A percentile compares a stretch with the other conserved stretches of the same genome.
Conservation (phyloP, 345 rosid genomes). For the Orychophragmus violaceus region DNA sequence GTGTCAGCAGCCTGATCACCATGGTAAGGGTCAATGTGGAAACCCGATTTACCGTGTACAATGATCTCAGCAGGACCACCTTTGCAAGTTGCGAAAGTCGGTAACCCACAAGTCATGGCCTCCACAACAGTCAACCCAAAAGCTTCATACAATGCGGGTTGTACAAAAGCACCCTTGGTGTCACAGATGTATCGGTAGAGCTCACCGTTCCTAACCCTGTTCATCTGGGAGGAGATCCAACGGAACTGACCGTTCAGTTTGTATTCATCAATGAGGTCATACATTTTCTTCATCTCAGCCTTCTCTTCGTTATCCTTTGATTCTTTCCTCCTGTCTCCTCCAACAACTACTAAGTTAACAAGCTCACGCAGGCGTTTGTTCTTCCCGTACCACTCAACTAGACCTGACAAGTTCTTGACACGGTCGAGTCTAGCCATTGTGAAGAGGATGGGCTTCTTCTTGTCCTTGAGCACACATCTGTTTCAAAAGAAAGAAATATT, state of each 20-base stretch:
- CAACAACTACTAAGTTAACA: slow-evolving; percentile 81
- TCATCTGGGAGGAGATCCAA: slow-evolving; percentile 84
- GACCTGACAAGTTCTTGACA: slow-evolving; percentile 80
- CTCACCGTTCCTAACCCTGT: slow-evolving; percentile 93
- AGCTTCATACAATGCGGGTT: slow-evolving; percentile 84
- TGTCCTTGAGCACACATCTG: slow-evolving; percentile 80
- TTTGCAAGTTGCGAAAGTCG: slow-evolving; percentile 89
- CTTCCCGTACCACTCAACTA: slow-evolving; percentile 95
- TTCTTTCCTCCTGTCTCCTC: slow-evolving; percentile 88
- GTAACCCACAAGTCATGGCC: slow-evolving; percentile 97
- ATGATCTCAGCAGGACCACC: slow-evolving; percentile 99
- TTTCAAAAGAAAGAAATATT: not conserved
- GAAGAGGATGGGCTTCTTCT: slow-evolving; percentile 76
- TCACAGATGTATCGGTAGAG: slow-evolving; percentile 87
- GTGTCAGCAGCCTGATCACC: slow-evolving; percentile 71
- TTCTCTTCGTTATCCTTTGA: slow-evolving; percentile 89
- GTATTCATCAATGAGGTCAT: slow-evolving; percentile 50
- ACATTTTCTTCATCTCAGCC: slow-evolving; percentile 89
- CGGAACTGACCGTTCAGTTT: slow-evolving; percentile 77
- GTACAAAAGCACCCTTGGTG: slow-evolving; percentile 82
- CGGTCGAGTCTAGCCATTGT: slow-evolving; percentile 98
- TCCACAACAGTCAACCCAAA: slow-evolving; percentile 95
- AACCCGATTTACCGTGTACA: slow-evolving; percentile 77
- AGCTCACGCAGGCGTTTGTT: slow-evolving; percentile 58
- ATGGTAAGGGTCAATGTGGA: slow-evolving; percentile 89